Evolutionary conservation across 129 eudicot genomes (phyloP), one percentile per base, ranked within the genome.

Genomic region (Cynara cardunculus): DNA sequence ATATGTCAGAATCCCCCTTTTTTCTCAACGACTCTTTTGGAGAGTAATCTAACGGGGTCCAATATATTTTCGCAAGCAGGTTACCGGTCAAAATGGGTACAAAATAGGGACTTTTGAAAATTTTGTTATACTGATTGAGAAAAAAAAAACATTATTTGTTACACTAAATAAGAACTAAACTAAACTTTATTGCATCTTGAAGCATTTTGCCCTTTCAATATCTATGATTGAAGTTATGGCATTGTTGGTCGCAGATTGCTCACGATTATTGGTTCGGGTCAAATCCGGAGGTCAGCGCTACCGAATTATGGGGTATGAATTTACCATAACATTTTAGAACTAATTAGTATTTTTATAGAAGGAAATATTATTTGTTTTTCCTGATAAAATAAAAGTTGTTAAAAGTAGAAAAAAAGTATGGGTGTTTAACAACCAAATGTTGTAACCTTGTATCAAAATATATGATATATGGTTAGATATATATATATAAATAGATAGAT

Each of bases 241-340:
- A 12, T 32, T 82, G 65, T 46, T 79, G 75, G 49, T 25, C 88
- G 88, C 91, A 92, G 97, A 65, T 66, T 39, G 87, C 85, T 70
- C 84, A 90, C 79, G 94, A 92, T 80, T 92, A 89, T 74, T 92
- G 94, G 92, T 82, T 92, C 37, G 80, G 80, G 39, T 88, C 92
- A 34, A 88, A 89, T 67, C 68, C 78, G 28, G 85, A 83, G 53
- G 82, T 90, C 62, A 83, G 89, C 22, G 84, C 86, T 65, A 83
- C 90, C 9, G 92, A 88, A 56, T 72, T 90, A 37, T 92, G 97
- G 97, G 86, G 84, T 73, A 72, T 21, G 32, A 68, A 86, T 26
- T 28, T 44, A 61, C 83, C 86, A 46, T 89, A 71, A 66, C 28
- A 69, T 76, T 35, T 69, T 82, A 76, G 73, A 76, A 82, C 86